phyloP scores from a whole-genome alignment of 306 rosid genomes.

The Quercus bicolor region DNA sequence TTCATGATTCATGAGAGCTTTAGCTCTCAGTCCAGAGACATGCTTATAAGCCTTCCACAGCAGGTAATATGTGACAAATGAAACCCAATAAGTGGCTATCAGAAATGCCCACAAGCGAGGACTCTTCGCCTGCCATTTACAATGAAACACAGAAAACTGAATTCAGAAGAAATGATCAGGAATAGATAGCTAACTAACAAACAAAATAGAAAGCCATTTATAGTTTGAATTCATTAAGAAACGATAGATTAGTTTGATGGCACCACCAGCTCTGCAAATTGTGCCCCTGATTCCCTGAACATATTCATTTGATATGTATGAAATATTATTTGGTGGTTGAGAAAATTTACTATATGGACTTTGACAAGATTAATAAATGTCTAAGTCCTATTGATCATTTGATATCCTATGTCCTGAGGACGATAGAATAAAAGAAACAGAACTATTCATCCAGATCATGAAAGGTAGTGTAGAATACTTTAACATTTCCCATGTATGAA shows the following conservation, averaged over 20 bases:
- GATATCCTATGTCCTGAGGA: neutral
- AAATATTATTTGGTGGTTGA: neutral
- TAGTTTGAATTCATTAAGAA: neutral
- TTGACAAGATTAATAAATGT: neutral
- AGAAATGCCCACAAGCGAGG: slow-evolving; percentile 81
- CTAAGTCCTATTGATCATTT: neutral
- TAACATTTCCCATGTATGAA: slow-evolving; percentile 68
- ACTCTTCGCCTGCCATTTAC: slow-evolving; percentile 45
- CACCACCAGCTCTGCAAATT: neutral
- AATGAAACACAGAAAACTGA: slow-evolving; percentile 1
- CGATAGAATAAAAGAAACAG: neutral
- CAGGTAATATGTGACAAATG: slow-evolving; percentile 57
- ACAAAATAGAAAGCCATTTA: neutral
- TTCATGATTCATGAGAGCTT: slow-evolving; percentile 48
- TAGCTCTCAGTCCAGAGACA: slow-evolving; percentile 53
- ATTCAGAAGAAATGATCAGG: slow-evolving; percentile 9
- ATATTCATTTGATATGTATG: neutral
- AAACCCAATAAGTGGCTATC: slow-evolving; percentile 66
- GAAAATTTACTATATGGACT: neutral
- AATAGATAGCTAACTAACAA: neutral
- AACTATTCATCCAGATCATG: neutral
- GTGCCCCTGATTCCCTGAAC: neutral
- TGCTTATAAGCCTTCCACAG: slow-evolving; percentile 87
- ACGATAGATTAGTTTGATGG: neutral
- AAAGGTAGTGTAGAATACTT: slow-evolving; percentile 29